Base-by-base conservation (phyloP, 2,329 filamentous ascomycete genomes). In the Tothia fuscella region DNA sequence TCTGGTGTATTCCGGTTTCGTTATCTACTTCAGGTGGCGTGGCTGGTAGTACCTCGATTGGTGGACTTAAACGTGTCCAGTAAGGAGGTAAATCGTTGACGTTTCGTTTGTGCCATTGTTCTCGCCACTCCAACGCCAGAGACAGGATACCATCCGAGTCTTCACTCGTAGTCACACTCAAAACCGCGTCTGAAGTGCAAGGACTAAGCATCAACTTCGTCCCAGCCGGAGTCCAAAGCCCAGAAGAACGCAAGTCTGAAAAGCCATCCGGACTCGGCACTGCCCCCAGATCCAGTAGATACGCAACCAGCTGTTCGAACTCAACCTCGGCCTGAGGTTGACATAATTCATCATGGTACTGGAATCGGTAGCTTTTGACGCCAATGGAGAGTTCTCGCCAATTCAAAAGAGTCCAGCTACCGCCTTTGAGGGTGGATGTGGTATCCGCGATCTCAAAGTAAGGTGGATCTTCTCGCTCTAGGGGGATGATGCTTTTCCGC, bases 351-450 rank as follows among this genome's bases (percentile, higher is more conserved):
- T 69, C 66, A 41, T 62, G 71, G 48, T 80, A 81, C 53, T 80
- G 74, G 29, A 80, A 65, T 25, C 77, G 65, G 58, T 79, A 77
- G 12, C 72, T 71, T 51, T 74, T 76, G 42, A 71, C 61, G 1
- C 77, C 76, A 19, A 79, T 77, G 3, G 71, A 62, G 48, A 78
- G 68, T n/a, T 69, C 69, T 50, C 70, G 71, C 76, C 77, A 81
- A 56, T 80, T 72, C 53, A 81, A 78, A 0, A 70, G 71, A 0
- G 76, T 78, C 76, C 76, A 81, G 21, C 64, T 69, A 0, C 77
- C 77, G 2, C 77, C 77, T 1, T 71, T 71, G 32, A 78, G 70
- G 10, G 56, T 59, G 35, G 69, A 73, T 0, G 69, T 67, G 41
- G 70, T 62, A 2, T 62, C 56, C 29, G 68, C 68, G 3, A 76